Conservation (phyloP, 208 protist species). For the Leishmania aethiopica region DNA sequence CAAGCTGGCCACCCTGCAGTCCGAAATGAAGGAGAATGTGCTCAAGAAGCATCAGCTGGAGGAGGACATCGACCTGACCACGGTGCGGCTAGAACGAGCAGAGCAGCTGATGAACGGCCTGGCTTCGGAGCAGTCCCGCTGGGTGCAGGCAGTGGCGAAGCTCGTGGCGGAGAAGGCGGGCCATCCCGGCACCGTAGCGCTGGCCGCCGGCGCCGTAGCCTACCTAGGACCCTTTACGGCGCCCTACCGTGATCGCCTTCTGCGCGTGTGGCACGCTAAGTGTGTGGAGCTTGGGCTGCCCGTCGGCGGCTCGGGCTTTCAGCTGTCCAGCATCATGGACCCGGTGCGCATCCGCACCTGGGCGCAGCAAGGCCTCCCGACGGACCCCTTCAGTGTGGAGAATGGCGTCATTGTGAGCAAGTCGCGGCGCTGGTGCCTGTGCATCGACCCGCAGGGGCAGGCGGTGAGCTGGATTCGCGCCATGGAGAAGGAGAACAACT, state of each 20-base stretch:
- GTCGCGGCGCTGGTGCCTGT: slow-evolving; percentile 94
- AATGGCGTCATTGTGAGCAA: slow-evolving; percentile 92
- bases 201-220: slow-evolving; percentile 91
- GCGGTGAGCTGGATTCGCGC: slow-evolving; percentile 96
- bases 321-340: slow-evolving; percentile 90
- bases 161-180: slow-evolving; percentile 61
- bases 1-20: slow-evolving; percentile 77
- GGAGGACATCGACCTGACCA: slow-evolving; percentile 92
- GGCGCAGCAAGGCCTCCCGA: slow-evolving; percentile 94
- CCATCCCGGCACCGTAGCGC: slow-evolving; percentile 77
- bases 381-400: slow-evolving; percentile 92
- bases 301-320: slow-evolving; percentile 70
- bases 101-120: slow-evolving; percentile 92
- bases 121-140: slow-evolving; percentile 86
- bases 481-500: slow-evolving; percentile 91
- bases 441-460: slow-evolving; percentile 95
- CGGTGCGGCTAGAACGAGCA: slow-evolving; percentile 84
- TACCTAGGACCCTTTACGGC: slow-evolving; percentile 94
- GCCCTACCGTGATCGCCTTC: slow-evolving; percentile 81
- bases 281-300: slow-evolving; percentile 72
- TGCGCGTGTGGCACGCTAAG: slow-evolving; percentile 68
- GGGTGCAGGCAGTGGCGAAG: slow-evolving; percentile 64
- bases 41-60: slow-evolving; percentile 92
- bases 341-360: slow-evolving; percentile 93
- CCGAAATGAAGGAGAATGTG: slow-evolving; percentile 88